Percentiles rank a stretch among this genome's conserved stretches.
These are phyloP conservation scores for Periconia sp. DNA, from an alignment of 2,329 filamentous ascomycete genomes.

Conservation along the genomic window DNA sequence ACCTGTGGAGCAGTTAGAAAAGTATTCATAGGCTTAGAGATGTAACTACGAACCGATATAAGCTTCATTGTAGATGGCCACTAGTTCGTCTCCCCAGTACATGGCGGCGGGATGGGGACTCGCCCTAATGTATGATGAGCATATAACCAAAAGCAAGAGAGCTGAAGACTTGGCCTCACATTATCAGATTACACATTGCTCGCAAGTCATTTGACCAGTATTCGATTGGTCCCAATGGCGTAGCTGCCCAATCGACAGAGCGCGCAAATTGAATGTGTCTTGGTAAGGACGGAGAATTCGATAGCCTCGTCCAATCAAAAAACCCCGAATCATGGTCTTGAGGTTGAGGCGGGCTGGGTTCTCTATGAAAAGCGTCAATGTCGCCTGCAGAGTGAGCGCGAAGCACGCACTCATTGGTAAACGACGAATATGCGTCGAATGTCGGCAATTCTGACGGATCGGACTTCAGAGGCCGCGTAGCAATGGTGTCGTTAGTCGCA, in stretches of 20 bases:
- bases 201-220: constrained; percentile 74
- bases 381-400: constrained; percentile 46
- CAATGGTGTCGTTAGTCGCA: constrained; percentile 2
- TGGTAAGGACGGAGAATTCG: constrained; percentile 67
- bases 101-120: constrained; percentile 66
- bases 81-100: constrained; percentile 77
- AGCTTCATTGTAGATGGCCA: constrained; percentile 75
- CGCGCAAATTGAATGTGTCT: constrained; percentile 76
- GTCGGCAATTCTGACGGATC: constrained; percentile 25
- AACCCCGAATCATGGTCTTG: constrained; percentile 55
- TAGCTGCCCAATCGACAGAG: constrained; percentile 74
- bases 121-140: constrained; percentile 31
- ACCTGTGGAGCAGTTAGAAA: constrained; percentile 20
- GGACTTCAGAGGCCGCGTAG: constrained; percentile 10
- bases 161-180: constrained; percentile 50
- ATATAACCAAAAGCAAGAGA: neutral
- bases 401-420: constrained; percentile 50
- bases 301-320: constrained; percentile 83
- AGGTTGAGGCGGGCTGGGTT: constrained; percentile 18
- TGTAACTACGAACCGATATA: constrained; percentile 52
- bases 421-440: constrained; percentile 33
- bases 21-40: neutral
- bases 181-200: constrained; percentile 80
- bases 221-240: constrained; percentile 76
- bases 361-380: constrained; percentile 48